Evolutionary conservation across 495 filamentous ascomycete species (phyloP).

Genomic region (Neurospora sp.): DNA sequence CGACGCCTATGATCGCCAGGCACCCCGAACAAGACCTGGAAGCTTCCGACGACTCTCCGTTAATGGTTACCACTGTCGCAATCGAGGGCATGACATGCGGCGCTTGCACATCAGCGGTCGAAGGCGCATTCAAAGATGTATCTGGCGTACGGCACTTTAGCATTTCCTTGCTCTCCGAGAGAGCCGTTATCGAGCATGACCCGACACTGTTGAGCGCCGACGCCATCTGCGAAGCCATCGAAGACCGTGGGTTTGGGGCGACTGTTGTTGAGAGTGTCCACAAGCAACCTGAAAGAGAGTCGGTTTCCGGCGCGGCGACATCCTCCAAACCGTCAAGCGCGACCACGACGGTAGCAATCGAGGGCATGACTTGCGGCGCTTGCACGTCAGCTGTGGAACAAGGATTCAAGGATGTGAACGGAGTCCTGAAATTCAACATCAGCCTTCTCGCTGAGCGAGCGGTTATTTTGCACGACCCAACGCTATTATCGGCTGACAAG

Average conservation of each 20-base stretch:
- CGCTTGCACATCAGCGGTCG: constrained; percentile 85
- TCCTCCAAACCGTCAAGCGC: constrained; percentile 29
- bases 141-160: constrained; percentile 78
- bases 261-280: constrained; percentile 51
- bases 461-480: constrained; percentile 71
- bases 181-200: constrained; percentile 84
- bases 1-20: constrained; percentile 31
- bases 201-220: constrained; percentile 54
- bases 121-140: constrained; percentile 69
- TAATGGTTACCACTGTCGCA: constrained; percentile 66
- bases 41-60: constrained; percentile 16
- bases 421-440: constrained; percentile 82
- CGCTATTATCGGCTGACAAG: constrained; percentile 56
- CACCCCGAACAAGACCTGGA: constrained; percentile 4
- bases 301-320: constrained; percentile 15
- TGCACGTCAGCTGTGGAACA: constrained; percentile 87
- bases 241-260: constrained; percentile 88
- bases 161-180: constrained; percentile 84
- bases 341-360: constrained; percentile 77
- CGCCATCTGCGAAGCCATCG: constrained; percentile 68
- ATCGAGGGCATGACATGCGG: constrained; percentile 97
- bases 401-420: constrained; percentile 62
- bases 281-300: constrained; percentile 23
- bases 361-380: constrained; percentile 95
- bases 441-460: constrained; percentile 88